phyloP scores from a whole-genome alignment of 2,329 filamentous ascomycete genomes.

The Aureobasidium sp. region DNA sequence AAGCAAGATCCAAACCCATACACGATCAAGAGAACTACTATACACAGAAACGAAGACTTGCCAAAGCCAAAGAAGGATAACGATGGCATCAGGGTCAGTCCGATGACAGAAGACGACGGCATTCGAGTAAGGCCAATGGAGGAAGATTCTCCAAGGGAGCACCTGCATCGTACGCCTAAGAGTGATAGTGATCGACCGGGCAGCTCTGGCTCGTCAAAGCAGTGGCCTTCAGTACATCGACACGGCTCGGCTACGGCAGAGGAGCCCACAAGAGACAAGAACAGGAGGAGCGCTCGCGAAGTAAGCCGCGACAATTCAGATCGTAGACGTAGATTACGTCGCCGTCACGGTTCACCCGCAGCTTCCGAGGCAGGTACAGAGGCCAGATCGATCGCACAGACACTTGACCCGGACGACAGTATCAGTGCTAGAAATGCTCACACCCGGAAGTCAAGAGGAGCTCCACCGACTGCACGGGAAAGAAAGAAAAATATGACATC shows the following conservation, averaged over 20 bases:
- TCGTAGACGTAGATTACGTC: slow-evolving; percentile 1
- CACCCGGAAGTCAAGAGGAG: slow-evolving; percentile 26
- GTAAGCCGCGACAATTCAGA: slow-evolving; percentile 4
- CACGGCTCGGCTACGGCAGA: neutral
- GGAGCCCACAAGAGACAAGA: neutral
- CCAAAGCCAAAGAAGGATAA: slow-evolving; percentile 19
- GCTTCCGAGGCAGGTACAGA: slow-evolving; percentile 13
- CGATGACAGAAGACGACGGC: slow-evolving; percentile 15
- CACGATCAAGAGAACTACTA: slow-evolving; percentile 8
- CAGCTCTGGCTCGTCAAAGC: neutral
- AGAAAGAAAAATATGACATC: neutral
- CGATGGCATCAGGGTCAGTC: slow-evolving; percentile 12
- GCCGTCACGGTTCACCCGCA: slow-evolving; percentile 4
- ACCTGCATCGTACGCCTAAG: neutral
- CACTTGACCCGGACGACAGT: slow-evolving; percentile 16
- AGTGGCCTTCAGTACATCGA: neutral
- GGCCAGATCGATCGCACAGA: slow-evolving; percentile 9
- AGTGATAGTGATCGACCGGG: neutral
- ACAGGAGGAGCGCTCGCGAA: neutral
- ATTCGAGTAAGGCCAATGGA: slow-evolving; percentile 7
- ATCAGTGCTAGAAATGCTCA: slow-evolving; percentile 15
- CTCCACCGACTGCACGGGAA: neutral
- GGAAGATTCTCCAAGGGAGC: neutral
- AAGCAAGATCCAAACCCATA: neutral
- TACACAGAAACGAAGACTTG: neutral